Evolutionary conservation across 2,329 filamentous ascomycete species (phyloP).

Genomic region (Aspergillus tanneri): DNA sequence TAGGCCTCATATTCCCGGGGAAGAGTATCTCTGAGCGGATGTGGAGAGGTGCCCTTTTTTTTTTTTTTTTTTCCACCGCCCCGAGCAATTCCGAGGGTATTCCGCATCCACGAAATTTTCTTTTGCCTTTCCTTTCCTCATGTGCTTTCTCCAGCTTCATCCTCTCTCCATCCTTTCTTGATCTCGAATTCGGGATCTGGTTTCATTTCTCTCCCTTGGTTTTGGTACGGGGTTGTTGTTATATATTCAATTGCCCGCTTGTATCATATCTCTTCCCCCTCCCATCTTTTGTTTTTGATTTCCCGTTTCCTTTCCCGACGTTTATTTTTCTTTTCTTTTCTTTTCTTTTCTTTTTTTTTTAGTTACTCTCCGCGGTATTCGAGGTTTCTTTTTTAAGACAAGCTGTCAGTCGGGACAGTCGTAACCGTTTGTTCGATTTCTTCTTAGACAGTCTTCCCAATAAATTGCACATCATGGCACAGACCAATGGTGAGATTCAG

Average conservation of each 20-base stretch:
- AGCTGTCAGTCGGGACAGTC: slow-evolving; percentile 22
- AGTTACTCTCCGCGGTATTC: slow-evolving; percentile 6
- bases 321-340: slow-evolving; percentile 13
- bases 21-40: slow-evolving; percentile 9
- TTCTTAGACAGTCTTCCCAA: slow-evolving; percentile 19
- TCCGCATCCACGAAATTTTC: slow-evolving; percentile 47
- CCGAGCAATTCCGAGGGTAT: slow-evolving; percentile 43
- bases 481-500: slow-evolving; percentile 41
- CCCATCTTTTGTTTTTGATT: slow-evolving; percentile 21
- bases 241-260: slow-evolving; percentile 35
- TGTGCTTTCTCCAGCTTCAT: slow-evolving; percentile 29
- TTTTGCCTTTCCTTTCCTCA: slow-evolving; percentile 28
- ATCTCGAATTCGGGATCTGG: slow-evolving; percentile 17
- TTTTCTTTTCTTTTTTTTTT: slow-evolving; percentile 9
- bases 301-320: slow-evolving; percentile 12
- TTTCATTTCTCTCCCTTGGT: slow-evolving; percentile 27
- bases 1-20: background rate
- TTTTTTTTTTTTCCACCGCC: slow-evolving; percentile 28
- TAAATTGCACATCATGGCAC: slow-evolving; percentile 35
- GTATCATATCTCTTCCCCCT: slow-evolving; percentile 32
- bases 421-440: slow-evolving; percentile 13
- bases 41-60: no score
- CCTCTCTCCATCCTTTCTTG: slow-evolving; percentile 18
- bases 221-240: slow-evolving; percentile 37
- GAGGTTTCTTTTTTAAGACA: slow-evolving; percentile 9